Evolutionary conservation across 2,329 filamentous ascomycete species (phyloP).

Genomic region (Cladosporium sp.): DNA sequence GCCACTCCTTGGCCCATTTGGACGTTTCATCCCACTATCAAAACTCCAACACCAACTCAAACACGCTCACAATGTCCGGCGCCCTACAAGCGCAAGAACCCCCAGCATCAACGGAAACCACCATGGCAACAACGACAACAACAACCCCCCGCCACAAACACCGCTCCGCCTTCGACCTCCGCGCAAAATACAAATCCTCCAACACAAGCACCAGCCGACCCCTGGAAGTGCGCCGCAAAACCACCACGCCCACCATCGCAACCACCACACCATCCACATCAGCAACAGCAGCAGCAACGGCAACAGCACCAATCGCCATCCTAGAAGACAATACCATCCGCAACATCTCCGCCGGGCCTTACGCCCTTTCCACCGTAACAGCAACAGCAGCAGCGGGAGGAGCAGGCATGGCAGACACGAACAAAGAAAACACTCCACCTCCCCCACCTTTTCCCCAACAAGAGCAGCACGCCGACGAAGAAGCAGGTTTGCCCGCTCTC

Average conservation of each 20-base stretch:
- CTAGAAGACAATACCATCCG: constrained; percentile 30
- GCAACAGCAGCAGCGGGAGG: neutral
- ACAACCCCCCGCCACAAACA: constrained; percentile 2
- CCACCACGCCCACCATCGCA: constrained; percentile 16
- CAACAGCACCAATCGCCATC: constrained; percentile 13
- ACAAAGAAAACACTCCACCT: constrained; percentile 22
- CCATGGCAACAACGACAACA: neutral
- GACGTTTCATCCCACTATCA: constrained; percentile 9
- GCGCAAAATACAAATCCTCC: constrained; percentile 28
- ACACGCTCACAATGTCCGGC: neutral
- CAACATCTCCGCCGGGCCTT: constrained; percentile 32
- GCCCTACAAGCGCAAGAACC: neutral
- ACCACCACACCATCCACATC: too few species aligned
- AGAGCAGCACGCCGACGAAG: neutral
- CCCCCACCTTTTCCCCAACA: neutral
- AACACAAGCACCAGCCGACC: constrained; percentile 18
- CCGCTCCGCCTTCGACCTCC: constrained; percentile 32
- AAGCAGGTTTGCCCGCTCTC: constrained; percentile 19
- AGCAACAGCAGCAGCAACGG: constrained; percentile 13
- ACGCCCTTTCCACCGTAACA: constrained; percentile 16
- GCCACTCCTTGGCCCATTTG: constrained; percentile 8
- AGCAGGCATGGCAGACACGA: too few species aligned
- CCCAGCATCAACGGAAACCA: neutral
- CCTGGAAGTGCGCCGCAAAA: constrained; percentile 23
- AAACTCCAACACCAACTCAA: neutral